Evolutionary conservation across 371 early-diverging fungal genomes (phyloP).

Genomic region (Syncephalastrum contaminatum): DNA sequence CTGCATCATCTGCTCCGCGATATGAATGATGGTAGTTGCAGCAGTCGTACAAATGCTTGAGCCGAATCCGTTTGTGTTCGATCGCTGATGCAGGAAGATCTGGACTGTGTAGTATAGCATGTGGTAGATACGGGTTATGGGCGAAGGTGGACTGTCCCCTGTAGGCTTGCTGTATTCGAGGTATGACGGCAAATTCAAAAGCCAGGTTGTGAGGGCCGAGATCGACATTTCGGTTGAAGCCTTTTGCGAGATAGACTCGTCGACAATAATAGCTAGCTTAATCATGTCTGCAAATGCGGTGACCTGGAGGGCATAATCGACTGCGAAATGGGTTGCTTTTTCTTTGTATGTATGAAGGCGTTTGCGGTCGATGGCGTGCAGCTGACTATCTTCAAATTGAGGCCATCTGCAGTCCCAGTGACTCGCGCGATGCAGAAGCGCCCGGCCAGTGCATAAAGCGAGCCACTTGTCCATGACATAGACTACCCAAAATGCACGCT

Average conservation of each 20-base stretch:
- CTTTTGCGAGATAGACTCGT: too few relatives aligned
- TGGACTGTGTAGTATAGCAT: slow-evolving; percentile 47
- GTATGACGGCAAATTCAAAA: slow-evolving; percentile 35
- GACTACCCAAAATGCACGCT: slow-evolving; percentile 41
- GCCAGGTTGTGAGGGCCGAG: slow-evolving; percentile 32
- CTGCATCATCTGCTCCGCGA: slow-evolving; percentile 17
- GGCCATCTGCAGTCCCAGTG: slow-evolving; percentile 31
- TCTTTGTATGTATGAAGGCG: slow-evolving; percentile 3
- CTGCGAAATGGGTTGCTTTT: neutral
- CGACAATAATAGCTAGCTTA: slow-evolving; percentile 14
- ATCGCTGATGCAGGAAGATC: slow-evolving; percentile 18
- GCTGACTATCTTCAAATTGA: slow-evolving; percentile 39
- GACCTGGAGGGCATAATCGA: slow-evolving; percentile 4
- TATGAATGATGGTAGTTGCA: slow-evolving; percentile 13
- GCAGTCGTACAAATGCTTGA: slow-evolving; percentile 8
- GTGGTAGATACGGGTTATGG: slow-evolving; percentile 34
- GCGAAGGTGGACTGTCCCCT: slow-evolving; percentile 25
- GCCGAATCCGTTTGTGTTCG: too few relatives aligned
- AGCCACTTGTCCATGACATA: slow-evolving; percentile 45
- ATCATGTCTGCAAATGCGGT: slow-evolving; percentile 36
- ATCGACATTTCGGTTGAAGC: slow-evolving; percentile 8
- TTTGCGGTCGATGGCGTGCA: slow-evolving; percentile 19
- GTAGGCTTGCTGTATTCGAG: slow-evolving; percentile 29
- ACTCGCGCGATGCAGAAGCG: neutral
- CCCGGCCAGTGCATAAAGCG: slow-evolving; percentile 19